Evolutionary conservation across 106 monocot species (phyloP).

Genomic region (Dioscorea alata): DNA sequence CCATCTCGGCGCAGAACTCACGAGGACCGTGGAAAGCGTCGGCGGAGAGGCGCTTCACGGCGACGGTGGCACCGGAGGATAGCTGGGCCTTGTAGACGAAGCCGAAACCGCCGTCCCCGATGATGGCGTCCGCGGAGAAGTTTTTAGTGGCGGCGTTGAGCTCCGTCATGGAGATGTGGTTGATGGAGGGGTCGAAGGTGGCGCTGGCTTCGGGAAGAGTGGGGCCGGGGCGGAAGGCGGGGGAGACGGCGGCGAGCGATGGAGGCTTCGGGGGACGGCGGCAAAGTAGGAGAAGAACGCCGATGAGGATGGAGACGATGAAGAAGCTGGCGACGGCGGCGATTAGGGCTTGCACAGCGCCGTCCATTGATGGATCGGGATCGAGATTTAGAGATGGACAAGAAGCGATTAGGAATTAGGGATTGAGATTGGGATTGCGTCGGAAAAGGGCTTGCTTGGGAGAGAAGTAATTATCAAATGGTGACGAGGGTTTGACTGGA

Average conservation of each 20-base stretch:
- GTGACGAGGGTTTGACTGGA: no score
- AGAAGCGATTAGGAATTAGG: background rate
- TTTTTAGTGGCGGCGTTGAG: slow-evolving; percentile 51
- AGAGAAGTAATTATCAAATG: background rate
- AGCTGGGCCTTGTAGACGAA: slow-evolving; percentile 81
- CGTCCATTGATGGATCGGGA: slow-evolving; percentile 28
- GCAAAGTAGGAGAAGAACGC: slow-evolving; percentile 27
- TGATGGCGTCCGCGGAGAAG: slow-evolving; percentile 62
- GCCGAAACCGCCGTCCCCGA: slow-evolving; percentile 90
- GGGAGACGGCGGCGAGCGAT: background rate
- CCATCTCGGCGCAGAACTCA: slow-evolving; percentile 91
- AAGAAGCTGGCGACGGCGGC: slow-evolving; percentile 44
- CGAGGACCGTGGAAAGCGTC: slow-evolving; percentile 62
- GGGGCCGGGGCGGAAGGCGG: background rate
- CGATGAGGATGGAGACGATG: slow-evolving; percentile 32
- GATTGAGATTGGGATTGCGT: background rate
- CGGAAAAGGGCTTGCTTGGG: background rate
- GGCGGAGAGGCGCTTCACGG: slow-evolving; percentile 68
- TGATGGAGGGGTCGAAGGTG: slow-evolving; percentile 47
- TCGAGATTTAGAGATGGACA: background rate
- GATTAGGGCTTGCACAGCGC: slow-evolving; percentile 38
- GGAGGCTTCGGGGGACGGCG: background rate
- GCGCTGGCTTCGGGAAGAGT: slow-evolving; percentile 14
- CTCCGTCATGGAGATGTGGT: slow-evolving; percentile 54
- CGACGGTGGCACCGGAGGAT: slow-evolving; percentile 48